These are phyloP conservation scores for Thymus quinquecostatus DNA, from an alignment of 257 asterid genomes.

Conservation along the genomic window DNA sequence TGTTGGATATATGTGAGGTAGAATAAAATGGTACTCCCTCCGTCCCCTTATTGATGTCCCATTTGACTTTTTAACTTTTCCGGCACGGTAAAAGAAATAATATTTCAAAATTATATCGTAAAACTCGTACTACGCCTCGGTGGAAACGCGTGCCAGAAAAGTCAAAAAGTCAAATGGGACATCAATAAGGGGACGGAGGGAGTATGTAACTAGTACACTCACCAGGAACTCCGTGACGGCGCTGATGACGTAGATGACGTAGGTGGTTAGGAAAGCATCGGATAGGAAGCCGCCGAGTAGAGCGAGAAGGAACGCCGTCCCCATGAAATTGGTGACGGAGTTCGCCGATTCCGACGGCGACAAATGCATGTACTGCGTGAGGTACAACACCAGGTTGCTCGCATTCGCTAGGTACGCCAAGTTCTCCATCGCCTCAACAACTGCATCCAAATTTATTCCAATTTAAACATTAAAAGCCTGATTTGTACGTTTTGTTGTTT, in stretches of 20 bases:
- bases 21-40: no score
- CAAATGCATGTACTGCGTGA: conserved; percentile 72
- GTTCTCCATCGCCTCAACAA: conserved; percentile 90
- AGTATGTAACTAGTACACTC: background rate
- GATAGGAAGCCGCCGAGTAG: conserved; percentile 87
- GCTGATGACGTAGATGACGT: conserved; percentile 56
- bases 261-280: conserved; percentile 80
- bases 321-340: conserved; percentile 91
- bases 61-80: no score
- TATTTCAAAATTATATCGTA: no score
- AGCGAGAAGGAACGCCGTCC: conserved; percentile 87
- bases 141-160: no score
- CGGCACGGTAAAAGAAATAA: no score
- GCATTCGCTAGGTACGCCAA: conserved; percentile 92
- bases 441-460: conserved; percentile 32
- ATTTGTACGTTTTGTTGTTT: background rate
- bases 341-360: conserved; percentile 76
- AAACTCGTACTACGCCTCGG: no score
- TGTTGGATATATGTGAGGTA: no score
- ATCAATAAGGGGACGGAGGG: no score
- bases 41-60: no score
- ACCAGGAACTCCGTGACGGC: conserved; percentile 72
- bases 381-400: conserved; percentile 84
- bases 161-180: no score
- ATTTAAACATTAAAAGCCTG: background rate